Percentiles rank a stretch among this genome's conserved stretches.
phyloP scores from a whole-genome alignment of 2,329 filamentous ascomycete species.

The Talaromyces marneffei region DNA sequence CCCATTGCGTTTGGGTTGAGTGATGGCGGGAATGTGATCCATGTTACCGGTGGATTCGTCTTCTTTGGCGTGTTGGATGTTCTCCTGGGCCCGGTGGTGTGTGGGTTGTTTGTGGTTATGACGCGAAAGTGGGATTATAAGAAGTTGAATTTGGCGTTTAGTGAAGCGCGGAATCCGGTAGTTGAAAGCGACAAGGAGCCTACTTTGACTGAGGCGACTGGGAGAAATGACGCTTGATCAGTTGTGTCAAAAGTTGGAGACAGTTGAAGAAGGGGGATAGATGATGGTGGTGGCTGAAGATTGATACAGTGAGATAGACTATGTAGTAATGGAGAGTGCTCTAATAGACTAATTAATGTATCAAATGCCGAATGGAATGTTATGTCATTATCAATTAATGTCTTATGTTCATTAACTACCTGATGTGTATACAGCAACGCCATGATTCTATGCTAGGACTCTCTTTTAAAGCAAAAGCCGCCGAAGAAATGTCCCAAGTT shows the following conservation, averaged over 20 bases:
- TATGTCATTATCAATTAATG: background rate
- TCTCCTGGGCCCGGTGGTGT: slow-evolving; percentile 43
- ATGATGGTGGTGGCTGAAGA: background rate
- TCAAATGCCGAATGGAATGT: background rate
- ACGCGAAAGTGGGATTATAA: slow-evolving; percentile 49
- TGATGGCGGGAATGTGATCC: slow-evolving; percentile 50
- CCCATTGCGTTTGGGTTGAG: slow-evolving; percentile 50
- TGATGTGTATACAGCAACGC: background rate
- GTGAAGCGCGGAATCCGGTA: slow-evolving; percentile 2
- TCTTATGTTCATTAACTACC: background rate
- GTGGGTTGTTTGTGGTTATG: slow-evolving; percentile 26
- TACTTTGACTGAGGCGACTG: background rate
- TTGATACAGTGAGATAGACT: background rate
- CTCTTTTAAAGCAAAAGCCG: background rate
- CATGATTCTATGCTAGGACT: background rate
- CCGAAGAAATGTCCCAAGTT: background rate
- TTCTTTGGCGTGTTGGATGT: slow-evolving; percentile 53
- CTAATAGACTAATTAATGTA: background rate
- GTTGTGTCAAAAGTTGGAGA: background rate
- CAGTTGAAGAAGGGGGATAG: background rate
- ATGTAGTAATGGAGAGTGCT: background rate
- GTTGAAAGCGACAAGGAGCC: background rate
- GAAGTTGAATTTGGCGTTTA: slow-evolving; percentile 46
- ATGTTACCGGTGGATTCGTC: slow-evolving; percentile 43
- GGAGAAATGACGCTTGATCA: background rate